phyloP scores from a whole-genome alignment of 192 early-diverging fungal species.

The Gamsiella multidivaricata region DNA sequence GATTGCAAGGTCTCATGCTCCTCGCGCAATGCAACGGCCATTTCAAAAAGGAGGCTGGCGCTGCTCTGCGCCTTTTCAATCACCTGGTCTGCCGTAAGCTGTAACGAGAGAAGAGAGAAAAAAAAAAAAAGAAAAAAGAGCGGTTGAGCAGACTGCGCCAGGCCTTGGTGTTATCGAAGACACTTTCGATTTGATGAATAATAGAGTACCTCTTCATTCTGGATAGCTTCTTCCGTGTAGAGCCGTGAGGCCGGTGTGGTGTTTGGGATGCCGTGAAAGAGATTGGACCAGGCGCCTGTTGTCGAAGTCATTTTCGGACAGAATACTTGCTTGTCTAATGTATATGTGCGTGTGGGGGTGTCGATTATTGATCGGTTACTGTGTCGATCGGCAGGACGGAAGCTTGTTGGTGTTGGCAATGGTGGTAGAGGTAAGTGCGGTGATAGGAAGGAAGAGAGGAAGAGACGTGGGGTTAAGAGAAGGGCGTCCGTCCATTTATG shows the following conservation, averaged over 20 bases:
- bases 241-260: conserved; percentile 23
- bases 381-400: too few species aligned
- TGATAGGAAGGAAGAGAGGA: too few species aligned
- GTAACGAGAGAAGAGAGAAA: not conserved
- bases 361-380: too few species aligned
- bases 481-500: too few species aligned
- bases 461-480: too few species aligned
- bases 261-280: conserved; percentile 33
- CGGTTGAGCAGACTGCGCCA: not conserved
- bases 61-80: conserved; percentile 39
- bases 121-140: not conserved
- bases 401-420: too few species aligned
- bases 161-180: not conserved
- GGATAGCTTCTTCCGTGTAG: conserved; percentile 40
- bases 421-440: too few species aligned
- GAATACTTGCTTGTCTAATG: too few species aligned
- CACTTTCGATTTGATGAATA: too few species aligned
- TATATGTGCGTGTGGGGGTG: too few species aligned
- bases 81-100: conserved; percentile 28
- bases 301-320: conserved; percentile 48
- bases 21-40: conserved; percentile 18
- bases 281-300: conserved; percentile 26
- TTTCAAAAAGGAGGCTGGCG: conserved; percentile 36
- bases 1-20: conserved; percentile 4
- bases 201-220: conserved; percentile 26